Evolutionary conservation across 1,284 basidiomycete species (phyloP), one percentile per base, ranked within the genome.

Genomic region (Ustilago curta): DNA sequence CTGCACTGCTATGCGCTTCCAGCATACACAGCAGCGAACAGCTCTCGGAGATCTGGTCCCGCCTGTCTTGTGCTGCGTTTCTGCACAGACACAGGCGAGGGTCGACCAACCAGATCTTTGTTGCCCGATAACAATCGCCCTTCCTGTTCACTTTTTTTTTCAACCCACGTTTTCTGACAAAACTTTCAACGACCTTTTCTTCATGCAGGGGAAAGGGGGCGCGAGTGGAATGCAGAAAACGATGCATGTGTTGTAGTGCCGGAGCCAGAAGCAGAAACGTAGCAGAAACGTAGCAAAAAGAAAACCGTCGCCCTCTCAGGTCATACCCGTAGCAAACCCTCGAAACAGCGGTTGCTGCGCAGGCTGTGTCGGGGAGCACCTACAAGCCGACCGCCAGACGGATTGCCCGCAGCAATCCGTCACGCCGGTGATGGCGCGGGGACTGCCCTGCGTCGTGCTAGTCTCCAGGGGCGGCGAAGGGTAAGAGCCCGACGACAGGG

Each of bases 381-480:
- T 16, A 47, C 68, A 65, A 7, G 68, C 60, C 19, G 54, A 59
- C 5, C 53, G 35, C 67, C 56, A 53, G 2, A 25, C 35, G 19
- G 48, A 8, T 14, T 35, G 53, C 27, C 54, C 50, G 59, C 58
- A 64, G 62, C 58, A 70, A 5, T 49, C 53, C 37, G 52, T 60
- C 4, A 19, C 35, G 16, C 27, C 27, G 7, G 27, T 27, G 27
- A 56, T 35, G 42, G 18, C 56, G 25, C 45, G 50, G 1, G 71
- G 62, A n/a, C 71, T 74, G 52, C 62, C 59, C 35, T 51, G 58
- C 3, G 59, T 66, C 3, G 65, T 61, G 16, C 58, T 62, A n/a
- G 66, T 63, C 49, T 69, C 61, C 45, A 69, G 53, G 25, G 72
- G 69, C 47, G 64, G 64, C 47, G 68, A 72, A 43, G 66, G n/a